Conservation (phyloP, 1,139 yeast species). For the Suhomyces choctaworum region DNA sequence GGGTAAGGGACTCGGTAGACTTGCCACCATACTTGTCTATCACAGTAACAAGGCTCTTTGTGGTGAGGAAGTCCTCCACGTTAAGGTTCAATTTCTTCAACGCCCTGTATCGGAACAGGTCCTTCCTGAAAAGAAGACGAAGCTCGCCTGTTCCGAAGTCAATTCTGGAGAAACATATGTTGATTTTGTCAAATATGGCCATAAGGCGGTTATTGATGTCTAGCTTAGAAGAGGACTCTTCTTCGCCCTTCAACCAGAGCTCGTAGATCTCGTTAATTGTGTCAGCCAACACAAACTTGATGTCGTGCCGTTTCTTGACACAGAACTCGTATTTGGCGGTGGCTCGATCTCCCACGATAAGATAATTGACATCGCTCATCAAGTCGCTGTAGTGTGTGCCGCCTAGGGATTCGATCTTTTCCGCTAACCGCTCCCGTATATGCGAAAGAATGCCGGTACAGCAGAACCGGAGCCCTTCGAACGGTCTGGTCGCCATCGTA, state of each 20-base stretch:
- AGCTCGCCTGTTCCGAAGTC: conserved; percentile 23
- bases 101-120: conserved; percentile 15
- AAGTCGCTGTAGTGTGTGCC: conserved; percentile 61
- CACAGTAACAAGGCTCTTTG: conserved; percentile 27
- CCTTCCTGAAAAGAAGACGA: conserved; percentile 13
- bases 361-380: conserved; percentile 64
- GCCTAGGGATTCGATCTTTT: conserved; percentile 57
- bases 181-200: conserved; percentile 48
- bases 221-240: conserved; percentile 19
- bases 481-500: conserved; percentile 32
- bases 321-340: conserved; percentile 72
- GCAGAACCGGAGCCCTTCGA: conserved; percentile 40
- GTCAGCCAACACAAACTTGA: conserved; percentile 52
- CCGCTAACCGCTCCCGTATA: conserved; percentile 34
- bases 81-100: conserved; percentile 11
- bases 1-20: conserved; percentile 57
- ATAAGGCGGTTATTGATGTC: conserved; percentile 28
- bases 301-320: conserved; percentile 58
- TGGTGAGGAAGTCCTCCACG: conserved; percentile 26
- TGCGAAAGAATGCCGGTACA: conserved; percentile 41
- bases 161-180: conserved; percentile 56
- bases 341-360: conserved; percentile 66
- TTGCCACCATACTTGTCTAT: conserved; percentile 59
- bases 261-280: conserved; percentile 47
- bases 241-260: conserved; percentile 57